These are phyloP conservation scores for Xylaria sp. DNA, from an alignment of 2,329 filamentous ascomycete species.

Conservation along the genomic window DNA sequence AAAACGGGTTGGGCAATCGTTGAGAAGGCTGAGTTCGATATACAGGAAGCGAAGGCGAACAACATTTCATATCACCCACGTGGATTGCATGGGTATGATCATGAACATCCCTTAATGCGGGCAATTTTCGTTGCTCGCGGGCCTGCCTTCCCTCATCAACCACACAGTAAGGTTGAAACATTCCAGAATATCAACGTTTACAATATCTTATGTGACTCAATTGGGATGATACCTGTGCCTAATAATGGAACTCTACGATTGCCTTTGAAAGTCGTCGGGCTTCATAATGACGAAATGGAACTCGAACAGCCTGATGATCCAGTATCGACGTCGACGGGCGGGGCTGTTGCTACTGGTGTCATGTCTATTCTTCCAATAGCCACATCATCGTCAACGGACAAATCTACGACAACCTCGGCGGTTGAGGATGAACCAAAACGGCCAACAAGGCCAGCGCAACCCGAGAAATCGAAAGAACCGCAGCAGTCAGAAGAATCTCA, in stretches of 20 bases:
- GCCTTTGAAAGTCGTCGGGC: slow-evolving; percentile 71
- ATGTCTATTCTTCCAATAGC: slow-evolving; percentile 40
- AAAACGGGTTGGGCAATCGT: slow-evolving; percentile 94
- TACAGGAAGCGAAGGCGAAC: slow-evolving; percentile 72
- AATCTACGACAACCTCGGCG: slow-evolving; percentile 28
- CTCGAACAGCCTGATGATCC: slow-evolving; percentile 46
- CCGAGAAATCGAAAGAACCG: slow-evolving; percentile 16
- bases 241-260: slow-evolving; percentile 90
- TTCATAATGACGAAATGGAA: slow-evolving; percentile 61
- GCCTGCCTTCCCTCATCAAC: slow-evolving; percentile 87
- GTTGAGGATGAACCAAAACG: slow-evolving; percentile 9
- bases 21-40: slow-evolving; percentile 79
- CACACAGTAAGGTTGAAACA: slow-evolving; percentile 79
- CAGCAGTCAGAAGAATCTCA: slow-evolving; percentile 1
- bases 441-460: slow-evolving; percentile 25
- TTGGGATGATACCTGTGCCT: slow-evolving; percentile 76
- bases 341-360: slow-evolving; percentile 28
- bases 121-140: slow-evolving; percentile 94
- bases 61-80: slow-evolving; percentile 79
- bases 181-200: slow-evolving; percentile 98
- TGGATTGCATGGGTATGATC: slow-evolving; percentile 94
- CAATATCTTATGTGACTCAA: slow-evolving; percentile 90
- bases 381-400: slow-evolving; percentile 27
- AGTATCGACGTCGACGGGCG: slow-evolving; percentile 35
- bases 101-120: slow-evolving; percentile 93